These are phyloP conservation scores for Dendrostoma leiphaemia DNA, from an alignment of 2,329 filamentous ascomycete species.

Conservation along the genomic window DNA sequence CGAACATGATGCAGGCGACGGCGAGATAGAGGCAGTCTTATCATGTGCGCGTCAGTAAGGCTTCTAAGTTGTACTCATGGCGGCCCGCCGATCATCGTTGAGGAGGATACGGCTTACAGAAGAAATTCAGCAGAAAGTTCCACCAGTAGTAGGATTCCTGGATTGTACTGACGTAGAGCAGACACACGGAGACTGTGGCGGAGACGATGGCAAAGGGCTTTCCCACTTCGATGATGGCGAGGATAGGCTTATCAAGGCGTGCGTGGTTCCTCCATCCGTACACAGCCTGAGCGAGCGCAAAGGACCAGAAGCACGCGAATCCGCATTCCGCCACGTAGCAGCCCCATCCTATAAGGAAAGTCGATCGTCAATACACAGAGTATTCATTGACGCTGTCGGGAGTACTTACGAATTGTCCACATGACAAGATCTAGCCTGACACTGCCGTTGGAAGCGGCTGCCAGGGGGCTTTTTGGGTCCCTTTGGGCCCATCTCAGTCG, in stretches of 20 bases:
- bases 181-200: neutral
- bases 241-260: neutral
- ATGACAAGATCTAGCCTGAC: constrained; percentile 5
- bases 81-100: no score
- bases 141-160: constrained; percentile 7
- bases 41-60: neutral
- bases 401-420: constrained; percentile 10
- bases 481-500: constrained; percentile 1
- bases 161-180: neutral
- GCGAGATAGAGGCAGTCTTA: constrained; percentile 7
- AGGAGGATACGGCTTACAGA: neutral
- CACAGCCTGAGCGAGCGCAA: constrained; percentile 11
- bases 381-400: no score
- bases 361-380: neutral
- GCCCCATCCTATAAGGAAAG: constrained; percentile 11
- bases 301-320: constrained; percentile 16
- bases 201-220: constrained; percentile 7
- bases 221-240: constrained; percentile 3
- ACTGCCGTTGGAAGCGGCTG: neutral
- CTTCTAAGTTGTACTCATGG: neutral
- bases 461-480: neutral
- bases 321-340: constrained; percentile 7
- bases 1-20: constrained; percentile 3
- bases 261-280: constrained; percentile 8
- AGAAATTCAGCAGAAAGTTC: constrained; percentile 5